Evolutionary conservation across 2,329 filamentous ascomycete genomes (phyloP).

Genomic region (Thyridium curvatum): DNA sequence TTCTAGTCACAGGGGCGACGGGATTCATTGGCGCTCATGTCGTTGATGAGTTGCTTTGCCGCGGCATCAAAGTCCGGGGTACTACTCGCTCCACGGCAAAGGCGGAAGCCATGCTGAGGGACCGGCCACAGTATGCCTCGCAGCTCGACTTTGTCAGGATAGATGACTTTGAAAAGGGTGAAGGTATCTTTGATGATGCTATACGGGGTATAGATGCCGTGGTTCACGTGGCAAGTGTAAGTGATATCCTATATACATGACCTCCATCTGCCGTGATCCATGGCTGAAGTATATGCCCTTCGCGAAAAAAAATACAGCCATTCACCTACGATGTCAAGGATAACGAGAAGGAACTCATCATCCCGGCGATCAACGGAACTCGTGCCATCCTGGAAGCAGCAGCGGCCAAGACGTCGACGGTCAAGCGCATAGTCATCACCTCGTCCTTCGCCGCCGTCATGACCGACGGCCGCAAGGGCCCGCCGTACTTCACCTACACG

Average conservation of each 20-base stretch:
- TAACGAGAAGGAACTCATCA: slow-evolving; percentile 38
- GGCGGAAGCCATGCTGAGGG: slow-evolving; percentile 7
- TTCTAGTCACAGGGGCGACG: slow-evolving; percentile 15
- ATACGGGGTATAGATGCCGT: too few relatives aligned
- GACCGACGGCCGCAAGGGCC: slow-evolving; percentile 4
- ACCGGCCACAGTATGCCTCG: too few relatives aligned
- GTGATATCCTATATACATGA: too few relatives aligned
- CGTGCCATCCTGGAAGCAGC: slow-evolving; percentile 42
- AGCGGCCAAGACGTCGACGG: slow-evolving; percentile 33
- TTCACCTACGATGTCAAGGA: slow-evolving; percentile 45
- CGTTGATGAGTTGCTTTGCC: slow-evolving; percentile 20
- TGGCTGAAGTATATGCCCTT: too few relatives aligned
- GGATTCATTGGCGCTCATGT: slow-evolving; percentile 26
- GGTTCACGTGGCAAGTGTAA: too few relatives aligned
- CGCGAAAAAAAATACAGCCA: too few relatives aligned
- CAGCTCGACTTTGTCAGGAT: slow-evolving; percentile 30
- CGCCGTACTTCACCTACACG: slow-evolving; percentile 21
- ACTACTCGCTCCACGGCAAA: too few relatives aligned
- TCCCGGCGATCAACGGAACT: slow-evolving; percentile 50
- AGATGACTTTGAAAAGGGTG: slow-evolving; percentile 28
- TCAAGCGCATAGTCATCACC: slow-evolving; percentile 57
- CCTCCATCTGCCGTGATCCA: too few relatives aligned
- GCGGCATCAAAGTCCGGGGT: slow-evolving; percentile 22
- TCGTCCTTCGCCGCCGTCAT: slow-evolving; percentile 40
- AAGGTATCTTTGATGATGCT: too few relatives aligned